Evolutionary conservation across 352 stramenopile genomes (phyloP).

Genomic region (Phytophthora brassicae): DNA sequence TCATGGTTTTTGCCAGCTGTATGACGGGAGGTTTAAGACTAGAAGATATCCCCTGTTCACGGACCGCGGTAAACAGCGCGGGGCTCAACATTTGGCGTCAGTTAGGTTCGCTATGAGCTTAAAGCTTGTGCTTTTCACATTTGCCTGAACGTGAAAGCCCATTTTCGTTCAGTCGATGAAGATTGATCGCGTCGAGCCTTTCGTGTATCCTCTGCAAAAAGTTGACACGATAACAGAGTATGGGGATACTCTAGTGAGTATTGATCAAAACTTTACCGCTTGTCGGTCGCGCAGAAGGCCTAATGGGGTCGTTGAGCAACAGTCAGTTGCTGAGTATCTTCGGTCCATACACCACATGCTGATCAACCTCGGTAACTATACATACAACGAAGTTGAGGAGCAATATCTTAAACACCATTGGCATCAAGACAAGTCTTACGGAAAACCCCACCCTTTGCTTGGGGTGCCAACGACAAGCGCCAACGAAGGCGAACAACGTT

Average conservation of each 20-base stretch:
- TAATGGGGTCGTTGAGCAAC: background rate
- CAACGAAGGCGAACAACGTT: background rate
- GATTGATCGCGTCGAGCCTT: background rate
- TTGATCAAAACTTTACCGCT: background rate
- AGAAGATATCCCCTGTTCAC: background rate
- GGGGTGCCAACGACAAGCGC: background rate
- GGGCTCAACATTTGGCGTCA: background rate
- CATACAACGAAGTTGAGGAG: background rate
- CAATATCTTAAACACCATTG: background rate
- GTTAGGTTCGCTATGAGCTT: background rate
- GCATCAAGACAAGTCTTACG: background rate
- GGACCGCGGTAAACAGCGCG: background rate
- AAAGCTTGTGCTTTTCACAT: background rate
- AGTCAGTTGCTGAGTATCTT: background rate
- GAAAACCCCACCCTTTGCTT: background rate
- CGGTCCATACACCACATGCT: background rate
- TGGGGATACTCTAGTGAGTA: background rate
- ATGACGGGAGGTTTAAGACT: background rate
- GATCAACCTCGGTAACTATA: background rate
- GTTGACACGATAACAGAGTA: background rate
- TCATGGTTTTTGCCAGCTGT: background rate
- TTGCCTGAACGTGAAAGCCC: background rate
- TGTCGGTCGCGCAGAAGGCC: background rate
- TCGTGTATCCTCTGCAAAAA: background rate
- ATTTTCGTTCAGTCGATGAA: background rate